Evolutionary conservation across 176 grass and related monocot genomes (phyloP).

Genomic region (Triticum monococcum): DNA sequence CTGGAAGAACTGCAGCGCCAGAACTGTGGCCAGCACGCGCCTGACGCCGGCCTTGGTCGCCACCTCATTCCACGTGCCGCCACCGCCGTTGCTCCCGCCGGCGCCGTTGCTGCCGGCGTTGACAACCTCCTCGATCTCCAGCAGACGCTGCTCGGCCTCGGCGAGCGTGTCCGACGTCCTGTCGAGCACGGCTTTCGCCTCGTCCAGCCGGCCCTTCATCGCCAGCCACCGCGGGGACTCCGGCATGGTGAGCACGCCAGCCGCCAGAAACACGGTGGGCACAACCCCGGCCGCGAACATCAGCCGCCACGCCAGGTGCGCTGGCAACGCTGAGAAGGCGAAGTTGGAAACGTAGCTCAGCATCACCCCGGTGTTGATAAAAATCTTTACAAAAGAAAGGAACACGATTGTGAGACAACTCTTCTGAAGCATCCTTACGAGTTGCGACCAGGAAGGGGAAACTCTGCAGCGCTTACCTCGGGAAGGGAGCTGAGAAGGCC

Average conservation of each 20-base stretch:
- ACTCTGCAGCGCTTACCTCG: slow-evolving; percentile 27
- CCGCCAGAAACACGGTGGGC: slow-evolving; percentile 52
- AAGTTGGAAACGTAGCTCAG: slow-evolving; percentile 76
- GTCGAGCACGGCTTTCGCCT: slow-evolving; percentile 48
- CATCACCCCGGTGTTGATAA: slow-evolving; percentile 68
- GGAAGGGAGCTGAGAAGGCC: slow-evolving; percentile 65
- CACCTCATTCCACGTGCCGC: slow-evolving; percentile 49
- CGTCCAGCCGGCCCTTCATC: slow-evolving; percentile 62
- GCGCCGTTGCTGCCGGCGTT: not conserved
- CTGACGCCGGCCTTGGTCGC: too few species aligned
- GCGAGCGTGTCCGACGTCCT: slow-evolving; percentile 58
- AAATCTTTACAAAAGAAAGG: slow-evolving; percentile 35
- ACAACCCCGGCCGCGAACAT: slow-evolving; percentile 47
- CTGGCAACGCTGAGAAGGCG: slow-evolving; percentile 48
- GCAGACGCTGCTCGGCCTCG: slow-evolving; percentile 43
- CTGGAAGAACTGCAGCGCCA: slow-evolving; percentile 60
- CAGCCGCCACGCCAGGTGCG: slow-evolving; percentile 58
- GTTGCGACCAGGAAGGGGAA: not conserved
- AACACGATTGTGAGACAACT: not conserved
- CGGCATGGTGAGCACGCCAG: slow-evolving; percentile 67
- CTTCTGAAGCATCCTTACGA: not conserved
- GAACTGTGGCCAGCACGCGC: too few species aligned
- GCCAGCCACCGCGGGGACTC: slow-evolving; percentile 91
- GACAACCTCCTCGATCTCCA: slow-evolving; percentile 60
- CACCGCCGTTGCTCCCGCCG: not conserved